Evolutionary conservation across 495 filamentous ascomycete genomes (phyloP).

Genomic region (Penicillium subrubescens): DNA sequence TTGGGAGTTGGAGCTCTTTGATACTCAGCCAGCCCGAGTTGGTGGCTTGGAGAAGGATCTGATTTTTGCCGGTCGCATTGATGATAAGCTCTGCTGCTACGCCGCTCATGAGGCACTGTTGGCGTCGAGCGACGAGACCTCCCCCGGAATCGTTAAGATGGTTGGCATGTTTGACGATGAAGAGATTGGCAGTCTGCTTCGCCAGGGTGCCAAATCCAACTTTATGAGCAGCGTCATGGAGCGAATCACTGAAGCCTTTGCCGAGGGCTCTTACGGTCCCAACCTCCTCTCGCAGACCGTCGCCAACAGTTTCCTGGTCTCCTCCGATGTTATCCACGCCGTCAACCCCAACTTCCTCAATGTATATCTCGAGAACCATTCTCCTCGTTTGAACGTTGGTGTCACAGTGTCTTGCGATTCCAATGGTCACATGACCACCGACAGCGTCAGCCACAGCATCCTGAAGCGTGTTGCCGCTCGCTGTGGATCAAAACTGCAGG

Average conservation of each 20-base stretch:
- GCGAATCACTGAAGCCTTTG: slow-evolving; percentile 74
- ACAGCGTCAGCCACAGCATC: slow-evolving; percentile 76
- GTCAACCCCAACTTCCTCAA: slow-evolving; percentile 90
- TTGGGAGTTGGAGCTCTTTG: slow-evolving; percentile 98
- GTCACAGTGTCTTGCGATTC: slow-evolving; percentile 81
- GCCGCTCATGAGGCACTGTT: slow-evolving; percentile 86
- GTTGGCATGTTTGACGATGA: slow-evolving; percentile 95
- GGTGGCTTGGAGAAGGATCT: slow-evolving; percentile 91
- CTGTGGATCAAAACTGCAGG: slow-evolving; percentile 68
- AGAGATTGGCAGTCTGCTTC: slow-evolving; percentile 87
- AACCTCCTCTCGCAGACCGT: slow-evolving; percentile 80
- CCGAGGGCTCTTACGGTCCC: slow-evolving; percentile 53
- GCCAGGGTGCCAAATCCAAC: slow-evolving; percentile 88
- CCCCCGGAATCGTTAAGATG: slow-evolving; percentile 69
- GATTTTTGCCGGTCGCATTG: slow-evolving; percentile 92
- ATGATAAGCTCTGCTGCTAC: slow-evolving; percentile 96
- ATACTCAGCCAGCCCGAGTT: slow-evolving; percentile 80
- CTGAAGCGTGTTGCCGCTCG: slow-evolving; percentile 74
- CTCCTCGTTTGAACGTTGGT: slow-evolving; percentile 87
- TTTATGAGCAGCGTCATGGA: slow-evolving; percentile 79
- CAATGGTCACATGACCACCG: slow-evolving; percentile 92
- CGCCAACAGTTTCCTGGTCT: slow-evolving; percentile 90
- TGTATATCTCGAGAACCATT: slow-evolving; percentile 80
- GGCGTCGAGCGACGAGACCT: slow-evolving; percentile 56
- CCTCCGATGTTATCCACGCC: slow-evolving; percentile 91